Percentiles rank a stretch among this genome's conserved stretches.
phyloP scores from a whole-genome alignment of 2,329 filamentous ascomycete species.

The Hawksworthiomyces lignivorus region DNA sequence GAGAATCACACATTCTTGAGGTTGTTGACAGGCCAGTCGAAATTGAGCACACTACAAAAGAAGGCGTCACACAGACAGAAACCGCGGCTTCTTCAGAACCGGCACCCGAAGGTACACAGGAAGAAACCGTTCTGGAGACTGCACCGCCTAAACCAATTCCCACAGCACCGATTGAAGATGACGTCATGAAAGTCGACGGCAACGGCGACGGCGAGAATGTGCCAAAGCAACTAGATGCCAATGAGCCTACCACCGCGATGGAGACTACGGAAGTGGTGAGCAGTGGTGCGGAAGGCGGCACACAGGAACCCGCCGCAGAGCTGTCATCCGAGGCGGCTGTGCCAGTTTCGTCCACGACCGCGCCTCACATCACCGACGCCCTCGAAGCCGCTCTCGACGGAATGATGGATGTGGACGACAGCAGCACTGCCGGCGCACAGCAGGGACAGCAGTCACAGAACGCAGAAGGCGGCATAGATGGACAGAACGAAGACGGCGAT shows the following conservation, averaged over 20 bases:
- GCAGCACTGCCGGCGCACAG: background rate
- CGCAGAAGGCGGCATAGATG: background rate
- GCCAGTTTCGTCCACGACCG: no score
- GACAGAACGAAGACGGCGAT: background rate
- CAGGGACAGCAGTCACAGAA: background rate
- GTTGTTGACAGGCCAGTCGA: no score
- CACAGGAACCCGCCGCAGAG: no score
- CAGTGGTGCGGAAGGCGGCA: background rate
- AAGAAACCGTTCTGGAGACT: no score
- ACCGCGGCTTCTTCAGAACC: no score
- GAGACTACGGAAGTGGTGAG: background rate
- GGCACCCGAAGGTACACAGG: background rate
- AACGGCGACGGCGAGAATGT: background rate
- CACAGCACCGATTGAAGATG: background rate
- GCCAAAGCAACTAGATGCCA: background rate
- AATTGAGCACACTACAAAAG: no score
- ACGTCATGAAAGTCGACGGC: conserved; percentile 9
- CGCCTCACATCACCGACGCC: conserved; percentile 16
- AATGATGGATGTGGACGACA: conserved; percentile 13
- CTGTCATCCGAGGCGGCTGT: no score
- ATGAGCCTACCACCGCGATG: background rate
- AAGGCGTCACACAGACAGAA: no score
- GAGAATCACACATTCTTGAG: no score
- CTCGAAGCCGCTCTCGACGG: conserved; percentile 19
- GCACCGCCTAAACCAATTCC: no score